phyloP scores from a whole-genome alignment of 805 yeast species.

The Candida railenensis region DNA sequence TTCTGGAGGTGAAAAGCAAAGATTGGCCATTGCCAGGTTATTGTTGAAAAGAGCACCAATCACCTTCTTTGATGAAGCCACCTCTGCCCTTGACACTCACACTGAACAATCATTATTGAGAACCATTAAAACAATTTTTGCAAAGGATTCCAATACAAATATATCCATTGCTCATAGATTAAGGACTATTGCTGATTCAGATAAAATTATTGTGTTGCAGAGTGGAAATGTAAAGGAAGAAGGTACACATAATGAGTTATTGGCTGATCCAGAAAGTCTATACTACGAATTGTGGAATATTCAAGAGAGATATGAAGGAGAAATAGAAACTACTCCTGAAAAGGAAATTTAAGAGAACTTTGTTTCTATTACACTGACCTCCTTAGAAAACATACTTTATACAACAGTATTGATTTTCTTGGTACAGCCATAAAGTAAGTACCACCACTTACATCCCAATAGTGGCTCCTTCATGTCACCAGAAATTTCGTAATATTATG shows the following conservation, averaged over 20 bases:
- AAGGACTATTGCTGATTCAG: conserved; percentile 91
- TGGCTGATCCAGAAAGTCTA: conserved; percentile 55
- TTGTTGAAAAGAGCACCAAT: conserved; percentile 82
- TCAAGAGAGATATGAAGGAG: conserved; percentile 63
- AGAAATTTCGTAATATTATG: neutral
- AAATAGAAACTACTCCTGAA: neutral
- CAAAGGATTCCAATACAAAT: conserved; percentile 57
- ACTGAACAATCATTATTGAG: conserved; percentile 83
- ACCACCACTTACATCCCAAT: too few species aligned
- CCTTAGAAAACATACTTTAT: too few species aligned
- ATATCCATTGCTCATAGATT: conserved; percentile 92
- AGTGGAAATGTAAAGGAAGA: conserved; percentile 82
- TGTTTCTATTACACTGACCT: too few species aligned
- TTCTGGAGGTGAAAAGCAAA: conserved; percentile 98
- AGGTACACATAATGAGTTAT: conserved; percentile 72
- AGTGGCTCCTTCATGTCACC: neutral
- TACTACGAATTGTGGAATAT: conserved; percentile 87
- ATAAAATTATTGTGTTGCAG: conserved; percentile 83
- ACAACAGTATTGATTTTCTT: too few species aligned
- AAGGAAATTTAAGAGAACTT: too few species aligned
- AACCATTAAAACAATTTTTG: conserved; percentile 70
- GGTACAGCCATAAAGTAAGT: too few species aligned
- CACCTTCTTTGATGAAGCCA: conserved; percentile 95
- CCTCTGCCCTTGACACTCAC: conserved; percentile 94
- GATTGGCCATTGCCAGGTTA: conserved; percentile 92